Conservation (phyloP, 139 green algal species). For the Zygnema cylindricum region DNA sequence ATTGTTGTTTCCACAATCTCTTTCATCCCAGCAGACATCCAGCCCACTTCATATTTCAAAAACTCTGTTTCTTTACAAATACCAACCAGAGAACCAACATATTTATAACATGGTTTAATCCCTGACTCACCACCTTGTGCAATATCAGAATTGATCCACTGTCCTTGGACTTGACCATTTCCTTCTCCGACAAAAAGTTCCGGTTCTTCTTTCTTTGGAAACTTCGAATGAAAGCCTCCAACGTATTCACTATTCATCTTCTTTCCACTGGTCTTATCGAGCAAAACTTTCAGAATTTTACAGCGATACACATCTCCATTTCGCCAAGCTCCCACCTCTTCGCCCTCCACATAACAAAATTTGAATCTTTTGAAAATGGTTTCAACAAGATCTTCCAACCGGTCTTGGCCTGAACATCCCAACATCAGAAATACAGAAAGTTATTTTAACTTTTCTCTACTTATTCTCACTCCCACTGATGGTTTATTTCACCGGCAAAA, state of each 20-base stretch:
- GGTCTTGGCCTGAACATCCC: conserved; percentile 16
- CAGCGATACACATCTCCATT: conserved; percentile 27
- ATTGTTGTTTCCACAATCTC: conserved; percentile 1
- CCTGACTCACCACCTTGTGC: neutral
- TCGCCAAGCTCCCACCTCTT: conserved; percentile 17
- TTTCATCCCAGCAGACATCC: neutral
- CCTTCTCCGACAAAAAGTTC: neutral
- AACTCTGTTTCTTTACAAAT: conserved; percentile 15
- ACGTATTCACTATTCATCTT: neutral
- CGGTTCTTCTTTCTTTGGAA: neutral
- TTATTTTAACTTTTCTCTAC: no score
- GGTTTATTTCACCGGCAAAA: no score
- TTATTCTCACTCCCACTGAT: no score
- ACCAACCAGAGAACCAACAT: neutral
- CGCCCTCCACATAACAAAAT: conserved; percentile 34
- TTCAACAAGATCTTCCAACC: conserved; percentile 45
- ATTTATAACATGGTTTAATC: neutral
- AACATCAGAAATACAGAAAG: no score
- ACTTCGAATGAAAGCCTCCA: neutral
- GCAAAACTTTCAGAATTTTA: conserved; percentile 26
- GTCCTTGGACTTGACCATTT: neutral
- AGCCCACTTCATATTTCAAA: conserved; percentile 34
- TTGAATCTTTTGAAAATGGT: conserved; percentile 48
- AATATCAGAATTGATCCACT: neutral
- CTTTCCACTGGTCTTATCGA: neutral